Conservation (phyloP, 2,329 filamentous ascomycete genomes). For the Calonectria naviculata region DNA sequence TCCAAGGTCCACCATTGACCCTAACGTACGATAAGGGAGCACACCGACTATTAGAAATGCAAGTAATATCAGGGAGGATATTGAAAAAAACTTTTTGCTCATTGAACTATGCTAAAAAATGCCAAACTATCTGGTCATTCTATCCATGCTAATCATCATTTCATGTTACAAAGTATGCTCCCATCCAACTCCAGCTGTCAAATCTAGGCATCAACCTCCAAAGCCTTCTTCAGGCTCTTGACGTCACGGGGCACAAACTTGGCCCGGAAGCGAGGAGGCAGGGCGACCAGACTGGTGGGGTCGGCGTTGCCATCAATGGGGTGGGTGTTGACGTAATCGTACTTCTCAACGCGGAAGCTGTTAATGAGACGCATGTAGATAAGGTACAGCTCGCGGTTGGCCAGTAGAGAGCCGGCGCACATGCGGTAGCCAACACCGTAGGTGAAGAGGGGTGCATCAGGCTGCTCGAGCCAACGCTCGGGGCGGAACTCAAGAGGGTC, state of each 20-base stretch:
- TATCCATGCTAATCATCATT: background rate
- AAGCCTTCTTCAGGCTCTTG: conserved; percentile 29
- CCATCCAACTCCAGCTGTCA: background rate
- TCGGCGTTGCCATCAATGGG: conserved; percentile 70
- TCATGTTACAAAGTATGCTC: background rate
- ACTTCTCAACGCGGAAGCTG: conserved; percentile 68
- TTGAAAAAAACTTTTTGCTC: background rate
- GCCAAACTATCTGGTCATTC: background rate
- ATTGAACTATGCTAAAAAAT: background rate
- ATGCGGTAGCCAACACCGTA: conserved; percentile 76
- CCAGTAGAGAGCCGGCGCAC: conserved; percentile 68
- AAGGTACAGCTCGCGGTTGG: conserved; percentile 74
- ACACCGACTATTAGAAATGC: background rate
- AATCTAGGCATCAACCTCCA: conserved; percentile 11
- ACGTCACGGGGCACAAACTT: conserved; percentile 64
- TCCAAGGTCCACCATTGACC: background rate
- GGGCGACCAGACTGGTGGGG: conserved; percentile 70
- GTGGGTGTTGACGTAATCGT: conserved; percentile 66
- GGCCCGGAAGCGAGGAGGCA: conserved; percentile 68
- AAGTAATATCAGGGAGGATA: background rate
- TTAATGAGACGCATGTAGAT: conserved; percentile 71
- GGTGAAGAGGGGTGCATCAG: conserved; percentile 72
- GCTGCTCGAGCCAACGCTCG: conserved; percentile 67
- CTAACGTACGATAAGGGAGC: background rate
- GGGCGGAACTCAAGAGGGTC: conserved; percentile 68